Percentiles rank a stretch among this genome's conserved stretches.
Evolutionary conservation across 177 flowering plant species (phyloP).

Genomic region (Vitis hybrid): DNA sequence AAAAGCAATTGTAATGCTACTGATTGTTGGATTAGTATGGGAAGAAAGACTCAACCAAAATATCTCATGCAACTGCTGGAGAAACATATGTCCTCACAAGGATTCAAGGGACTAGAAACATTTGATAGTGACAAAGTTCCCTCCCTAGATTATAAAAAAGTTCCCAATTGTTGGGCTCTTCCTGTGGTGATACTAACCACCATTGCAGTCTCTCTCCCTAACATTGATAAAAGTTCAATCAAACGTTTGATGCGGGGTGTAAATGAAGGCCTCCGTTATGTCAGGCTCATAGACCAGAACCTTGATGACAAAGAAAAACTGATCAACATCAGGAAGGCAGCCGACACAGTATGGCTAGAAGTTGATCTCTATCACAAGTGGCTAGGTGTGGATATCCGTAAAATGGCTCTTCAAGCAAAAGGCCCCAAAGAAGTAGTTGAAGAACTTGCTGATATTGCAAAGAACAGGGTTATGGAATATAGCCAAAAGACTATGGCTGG

Average conservation of each 20-base stretch:
- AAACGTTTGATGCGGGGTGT: slow-evolving; percentile 32
- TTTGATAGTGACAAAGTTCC: slow-evolving; percentile 51
- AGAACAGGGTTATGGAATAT: slow-evolving; percentile 22
- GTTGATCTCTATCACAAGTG: slow-evolving; percentile 50
- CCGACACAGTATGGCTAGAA: slow-evolving; percentile 49
- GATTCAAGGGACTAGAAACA: slow-evolving; percentile 40
- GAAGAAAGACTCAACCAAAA: slow-evolving; percentile 41
- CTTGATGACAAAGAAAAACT: slow-evolving; percentile 26
- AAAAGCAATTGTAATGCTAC: slow-evolving; percentile 33
- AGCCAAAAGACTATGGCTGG: slow-evolving; percentile 3
- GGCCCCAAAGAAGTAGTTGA: slow-evolving; percentile 34
- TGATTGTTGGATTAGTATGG: slow-evolving; percentile 35
- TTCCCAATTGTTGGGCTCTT: slow-evolving; percentile 67
- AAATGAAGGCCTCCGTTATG: slow-evolving; percentile 41
- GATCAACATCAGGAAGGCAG: slow-evolving; percentile 40
- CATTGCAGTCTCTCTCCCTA: slow-evolving; percentile 56
- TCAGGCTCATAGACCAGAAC: slow-evolving; percentile 37
- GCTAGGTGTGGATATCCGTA: slow-evolving; percentile 51
- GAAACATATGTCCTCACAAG: slow-evolving; percentile 25
- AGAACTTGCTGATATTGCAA: slow-evolving; percentile 31
- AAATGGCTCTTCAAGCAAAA: slow-evolving; percentile 29
- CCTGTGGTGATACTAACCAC: slow-evolving; percentile 58
- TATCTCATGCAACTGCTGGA: slow-evolving; percentile 42
- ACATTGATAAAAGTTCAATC: slow-evolving; percentile 10
- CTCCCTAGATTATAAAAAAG: slow-evolving; percentile 35